Conservation (phyloP, 345 rosid genomes). For the Salix viminalis region DNA sequence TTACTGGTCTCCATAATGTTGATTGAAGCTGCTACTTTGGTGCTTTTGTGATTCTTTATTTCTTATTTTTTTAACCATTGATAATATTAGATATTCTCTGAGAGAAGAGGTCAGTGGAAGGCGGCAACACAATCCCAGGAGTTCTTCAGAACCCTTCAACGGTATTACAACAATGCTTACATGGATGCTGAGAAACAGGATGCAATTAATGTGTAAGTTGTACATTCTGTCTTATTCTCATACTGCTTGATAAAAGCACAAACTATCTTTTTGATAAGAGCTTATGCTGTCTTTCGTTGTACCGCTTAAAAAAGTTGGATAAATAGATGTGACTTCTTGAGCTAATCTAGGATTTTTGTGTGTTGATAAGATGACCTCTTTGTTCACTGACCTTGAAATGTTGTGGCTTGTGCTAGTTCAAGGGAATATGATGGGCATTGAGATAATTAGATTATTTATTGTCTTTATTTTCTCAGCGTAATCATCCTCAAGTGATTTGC, state of each 20-base stretch:
- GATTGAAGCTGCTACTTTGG: not conserved
- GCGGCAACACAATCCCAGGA: constrained; percentile 99
- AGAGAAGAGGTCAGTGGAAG: constrained; percentile 96
- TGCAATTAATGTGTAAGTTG: constrained; percentile 80
- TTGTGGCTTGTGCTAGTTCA: not conserved
- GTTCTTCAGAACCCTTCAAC: constrained; percentile 92
- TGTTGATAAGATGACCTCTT: not conserved
- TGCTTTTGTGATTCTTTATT: not conserved
- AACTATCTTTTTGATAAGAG: not conserved
- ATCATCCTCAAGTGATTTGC: constrained; percentile 3
- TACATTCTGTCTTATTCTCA: not conserved
- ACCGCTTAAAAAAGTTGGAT: not conserved
- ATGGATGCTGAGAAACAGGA: constrained; percentile 94
- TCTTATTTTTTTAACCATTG: constrained; percentile 17
- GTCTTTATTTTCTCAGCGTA: not conserved
- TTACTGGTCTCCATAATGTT: not conserved
- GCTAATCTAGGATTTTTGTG: not conserved
- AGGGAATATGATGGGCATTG: not conserved
- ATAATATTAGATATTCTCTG: constrained; percentile 69
- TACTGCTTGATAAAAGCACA: not conserved
- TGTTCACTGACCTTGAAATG: not conserved
- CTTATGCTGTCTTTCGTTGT: constrained; percentile 1
- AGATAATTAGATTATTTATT: not conserved
- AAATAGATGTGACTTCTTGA: not conserved
- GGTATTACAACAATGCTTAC: constrained; percentile 91